These are phyloP conservation scores for Syzygium aromaticum DNA, from an alignment of 345 rosid genomes.

Conservation along the genomic window DNA sequence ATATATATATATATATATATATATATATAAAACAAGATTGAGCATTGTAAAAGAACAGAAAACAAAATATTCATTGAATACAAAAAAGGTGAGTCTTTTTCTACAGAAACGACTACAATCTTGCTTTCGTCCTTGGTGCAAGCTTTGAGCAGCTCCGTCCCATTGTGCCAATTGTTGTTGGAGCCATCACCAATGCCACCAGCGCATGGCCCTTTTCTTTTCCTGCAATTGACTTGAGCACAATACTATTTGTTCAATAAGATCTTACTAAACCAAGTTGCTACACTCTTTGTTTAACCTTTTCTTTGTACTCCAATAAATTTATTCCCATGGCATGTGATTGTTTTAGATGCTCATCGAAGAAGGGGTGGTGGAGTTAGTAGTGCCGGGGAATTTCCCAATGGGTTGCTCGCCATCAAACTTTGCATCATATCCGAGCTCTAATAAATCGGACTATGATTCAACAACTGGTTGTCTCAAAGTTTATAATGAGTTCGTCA, in stretches of 20 bases:
- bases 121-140: conserved; percentile 30
- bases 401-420: not conserved
- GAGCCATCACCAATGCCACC: conserved; percentile 26
- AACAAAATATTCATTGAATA: no score
- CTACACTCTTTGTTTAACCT: not conserved
- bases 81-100: no score
- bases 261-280: not conserved
- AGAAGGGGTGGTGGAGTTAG: not conserved
- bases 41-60: no score
- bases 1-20: no score
- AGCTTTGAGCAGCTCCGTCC: conserved; percentile 19
- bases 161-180: conserved; percentile 39
- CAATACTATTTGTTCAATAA: not conserved
- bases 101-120: no score
- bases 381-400: not conserved
- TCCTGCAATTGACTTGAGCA: not conserved
- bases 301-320: not conserved
- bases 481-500: not conserved
- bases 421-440: not conserved
- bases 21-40: no score
- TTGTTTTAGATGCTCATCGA: not conserved
- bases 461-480: not conserved
- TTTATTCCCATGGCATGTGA: not conserved
- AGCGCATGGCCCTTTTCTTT: not conserved
- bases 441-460: not conserved